Evolutionary conservation across 2,329 filamentous ascomycete genomes (phyloP), one percentile per base, ranked within the genome.

Genomic region (Cryphonectria nitschkei): DNA sequence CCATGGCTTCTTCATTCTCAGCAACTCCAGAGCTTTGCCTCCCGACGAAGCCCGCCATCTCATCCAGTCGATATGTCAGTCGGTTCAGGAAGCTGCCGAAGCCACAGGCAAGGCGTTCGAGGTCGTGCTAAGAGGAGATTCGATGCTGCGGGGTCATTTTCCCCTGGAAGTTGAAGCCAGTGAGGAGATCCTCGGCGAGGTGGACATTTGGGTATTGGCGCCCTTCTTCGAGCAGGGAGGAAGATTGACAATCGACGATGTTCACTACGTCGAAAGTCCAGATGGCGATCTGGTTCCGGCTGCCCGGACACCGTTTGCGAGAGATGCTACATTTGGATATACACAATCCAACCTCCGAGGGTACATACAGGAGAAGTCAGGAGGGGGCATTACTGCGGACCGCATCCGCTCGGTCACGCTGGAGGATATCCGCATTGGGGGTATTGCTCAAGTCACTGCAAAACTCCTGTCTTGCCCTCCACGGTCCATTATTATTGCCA

Each of bases 171-270:
- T 84, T 0, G 85, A 89, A 16, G 52, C 52, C 2, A 32, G 8
- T 11, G 52, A 56, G 14, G 52, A 56, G 52, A 32, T 32, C 29
- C 52, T 56, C 52, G 52, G 52, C 5, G n/a, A 56, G 14, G 52
- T 32, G 13, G 52, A 56, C 4, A 32, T 83, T 0, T 87, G 86
- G 82, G 79, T 89, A 1, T 78, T 90, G 0, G 86, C 86, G 0
- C 88, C 88, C 0, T 89, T 89, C 76, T 90, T 90, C 75, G 79
- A 85, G 3, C 87, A 90, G 73, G 88, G 88, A 7, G 87, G 88
- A 0, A 76, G 88, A 2, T 86, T 85, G 60, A 90, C 87, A 0
- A 87, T 89, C 19, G 76, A 84, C 39, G 84, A 89, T 75, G 82
- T 89, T 0, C 87, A 89, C 75, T 89, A 89, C 70, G 87, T 89